A percentile compares a stretch with the other conserved stretches of the same genome.
Conservation (phyloP, 2,329 filamentous ascomycete genomes). For the Cadophora sp. region DNA sequence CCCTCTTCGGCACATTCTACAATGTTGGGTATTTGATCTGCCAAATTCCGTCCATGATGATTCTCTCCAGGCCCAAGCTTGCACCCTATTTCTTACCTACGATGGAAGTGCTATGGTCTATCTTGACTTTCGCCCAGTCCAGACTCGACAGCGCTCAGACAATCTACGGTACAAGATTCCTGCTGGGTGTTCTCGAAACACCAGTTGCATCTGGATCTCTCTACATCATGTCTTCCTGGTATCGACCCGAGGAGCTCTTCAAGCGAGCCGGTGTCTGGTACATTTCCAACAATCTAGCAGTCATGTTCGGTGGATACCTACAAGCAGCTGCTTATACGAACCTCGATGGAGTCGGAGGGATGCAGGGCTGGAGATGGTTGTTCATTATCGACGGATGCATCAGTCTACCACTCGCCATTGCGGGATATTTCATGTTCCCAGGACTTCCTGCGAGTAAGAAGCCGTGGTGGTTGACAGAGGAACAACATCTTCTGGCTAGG, state of each 20-base stretch:
- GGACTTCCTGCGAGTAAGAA: conserved; percentile 37
- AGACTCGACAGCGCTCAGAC: conserved; percentile 36
- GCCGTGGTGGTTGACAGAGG: conserved; percentile 35
- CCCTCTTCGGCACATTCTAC: conserved; percentile 28
- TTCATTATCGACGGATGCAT: conserved; percentile 55
- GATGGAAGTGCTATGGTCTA: conserved; percentile 27
- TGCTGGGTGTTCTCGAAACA: conserved; percentile 61
- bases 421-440: conserved; percentile 35
- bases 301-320: conserved; percentile 50
- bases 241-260: conserved; percentile 50
- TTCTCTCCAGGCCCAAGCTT: conserved; percentile 24
- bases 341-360: conserved; percentile 30
- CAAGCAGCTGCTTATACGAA: conserved; percentile 46
- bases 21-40: conserved; percentile 29
- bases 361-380: conserved; percentile 55
- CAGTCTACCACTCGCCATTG: conserved; percentile 39
- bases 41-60: conserved; percentile 29
- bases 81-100: conserved; percentile 27
- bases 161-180: conserved; percentile 57
- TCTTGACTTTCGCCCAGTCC: conserved; percentile 30
- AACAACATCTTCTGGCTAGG: conserved; percentile 35
- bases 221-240: conserved; percentile 28
- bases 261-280: conserved; percentile 52
- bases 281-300: conserved; percentile 45
- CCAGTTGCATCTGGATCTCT: conserved; percentile 27